phyloP scores from a whole-genome alignment of 2,329 filamentous ascomycete genomes.

The Neospermospora avenae region DNA sequence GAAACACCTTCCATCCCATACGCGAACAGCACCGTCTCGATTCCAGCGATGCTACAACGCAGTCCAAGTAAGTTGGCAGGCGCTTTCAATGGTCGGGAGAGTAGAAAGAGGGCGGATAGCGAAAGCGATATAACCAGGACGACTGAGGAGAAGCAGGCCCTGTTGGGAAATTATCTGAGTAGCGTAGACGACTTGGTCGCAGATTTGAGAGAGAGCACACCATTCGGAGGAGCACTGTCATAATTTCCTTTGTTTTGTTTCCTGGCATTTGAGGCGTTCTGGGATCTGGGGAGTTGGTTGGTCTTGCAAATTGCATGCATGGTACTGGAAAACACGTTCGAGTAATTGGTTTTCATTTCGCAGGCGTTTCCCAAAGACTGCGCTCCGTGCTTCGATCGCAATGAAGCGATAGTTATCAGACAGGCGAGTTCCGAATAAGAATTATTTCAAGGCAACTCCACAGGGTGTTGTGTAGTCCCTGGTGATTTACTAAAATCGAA shows the following conservation, averaged over 20 bases:
- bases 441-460: constrained; percentile 45
- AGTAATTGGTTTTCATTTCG: constrained; percentile 15
- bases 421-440: not conserved
- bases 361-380: constrained; percentile 9
- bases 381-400: not conserved
- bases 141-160: constrained; percentile 64
- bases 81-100: constrained; percentile 47
- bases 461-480: constrained; percentile 36
- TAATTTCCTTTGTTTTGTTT: constrained; percentile 34
- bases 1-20: constrained; percentile 64
- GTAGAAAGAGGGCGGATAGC: constrained; percentile 34
- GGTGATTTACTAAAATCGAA: constrained; percentile 20
- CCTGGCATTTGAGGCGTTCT: constrained; percentile 19
- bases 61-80: constrained; percentile 66
- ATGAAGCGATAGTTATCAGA: constrained; percentile 2
- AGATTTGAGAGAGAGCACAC: constrained; percentile 75
- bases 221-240: constrained; percentile 61
- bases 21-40: constrained; percentile 43
- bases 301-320: constrained; percentile 12
- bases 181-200: constrained; percentile 60
- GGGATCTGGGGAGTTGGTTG: constrained; percentile 15
- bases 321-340: constrained; percentile 18
- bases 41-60: constrained; percentile 56
- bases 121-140: constrained; percentile 46
- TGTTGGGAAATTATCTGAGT: constrained; percentile 60